phyloP scores from a whole-genome alignment of 495 filamentous ascomycete species.

The Tetracladium setigerum region DNA sequence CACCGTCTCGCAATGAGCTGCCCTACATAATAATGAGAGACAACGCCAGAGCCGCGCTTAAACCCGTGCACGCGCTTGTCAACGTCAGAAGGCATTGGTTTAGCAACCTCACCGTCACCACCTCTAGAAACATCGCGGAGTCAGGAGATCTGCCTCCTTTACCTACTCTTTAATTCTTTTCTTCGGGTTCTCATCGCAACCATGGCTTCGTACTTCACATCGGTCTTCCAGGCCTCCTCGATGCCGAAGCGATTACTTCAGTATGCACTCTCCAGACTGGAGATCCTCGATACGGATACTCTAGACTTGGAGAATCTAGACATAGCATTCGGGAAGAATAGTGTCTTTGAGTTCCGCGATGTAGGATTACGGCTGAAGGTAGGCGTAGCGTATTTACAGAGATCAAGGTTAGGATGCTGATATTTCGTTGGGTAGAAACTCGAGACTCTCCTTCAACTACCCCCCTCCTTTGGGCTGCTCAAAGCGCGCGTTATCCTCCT shows the following conservation, averaged over 20 bases:
- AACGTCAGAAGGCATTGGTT: neutral
- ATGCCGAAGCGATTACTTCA: constrained; percentile 77
- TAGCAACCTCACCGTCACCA: neutral
- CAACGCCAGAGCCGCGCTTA: constrained; percentile 1
- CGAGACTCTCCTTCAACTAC: constrained; percentile 62
- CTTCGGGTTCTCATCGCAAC: neutral
- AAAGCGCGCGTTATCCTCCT: constrained; percentile 64
- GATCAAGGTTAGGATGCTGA: constrained; percentile 3
- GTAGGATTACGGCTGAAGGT: constrained; percentile 69
- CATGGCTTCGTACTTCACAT: constrained; percentile 57
- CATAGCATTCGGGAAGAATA: constrained; percentile 66
- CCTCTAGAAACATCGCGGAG: neutral
- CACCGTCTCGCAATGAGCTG: no score
- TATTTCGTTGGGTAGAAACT: constrained; percentile 51
- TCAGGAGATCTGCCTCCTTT: neutral
- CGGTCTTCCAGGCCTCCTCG: constrained; percentile 64
- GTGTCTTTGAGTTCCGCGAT: constrained; percentile 72
- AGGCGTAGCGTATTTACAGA: constrained; percentile 22
- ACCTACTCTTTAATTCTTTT: neutral
- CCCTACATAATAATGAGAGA: constrained; percentile 3
- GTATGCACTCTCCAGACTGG: constrained; percentile 71
- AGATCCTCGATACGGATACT: constrained; percentile 73
- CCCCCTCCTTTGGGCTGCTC: constrained; percentile 55
- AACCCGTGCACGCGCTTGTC: constrained; percentile 12
- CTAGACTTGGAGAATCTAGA: constrained; percentile 74